A percentile compares a stretch with the other conserved stretches of the same genome.
Evolutionary conservation across 495 filamentous ascomycete genomes (phyloP).

Genomic region (Podospora tetraspora): DNA sequence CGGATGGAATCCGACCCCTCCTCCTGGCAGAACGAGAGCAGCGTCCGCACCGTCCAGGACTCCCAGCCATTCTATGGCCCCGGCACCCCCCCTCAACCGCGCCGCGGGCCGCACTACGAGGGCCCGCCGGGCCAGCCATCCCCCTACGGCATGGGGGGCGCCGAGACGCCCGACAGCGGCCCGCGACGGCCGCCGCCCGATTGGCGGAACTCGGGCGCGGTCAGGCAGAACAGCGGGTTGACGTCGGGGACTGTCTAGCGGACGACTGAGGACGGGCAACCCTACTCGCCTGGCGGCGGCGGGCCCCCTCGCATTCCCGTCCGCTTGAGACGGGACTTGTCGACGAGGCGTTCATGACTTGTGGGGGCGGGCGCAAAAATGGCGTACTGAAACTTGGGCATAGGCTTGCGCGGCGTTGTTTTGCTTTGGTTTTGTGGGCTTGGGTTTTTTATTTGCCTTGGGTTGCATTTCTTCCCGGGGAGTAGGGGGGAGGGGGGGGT

Average conservation of each 20-base stretch:
- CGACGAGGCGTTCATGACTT: background rate
- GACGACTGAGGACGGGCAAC: background rate
- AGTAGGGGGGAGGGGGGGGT: background rate
- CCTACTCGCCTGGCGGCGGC: background rate
- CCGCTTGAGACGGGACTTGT: background rate
- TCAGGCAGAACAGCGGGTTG: slow-evolving; percentile 35
- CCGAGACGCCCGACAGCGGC: slow-evolving; percentile 26
- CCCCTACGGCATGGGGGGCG: slow-evolving; percentile 18
- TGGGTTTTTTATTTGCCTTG: background rate
- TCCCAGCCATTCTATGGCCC: slow-evolving; percentile 35
- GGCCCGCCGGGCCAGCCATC: slow-evolving; percentile 15
- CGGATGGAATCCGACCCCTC: slow-evolving; percentile 73
- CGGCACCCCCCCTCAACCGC: slow-evolving; percentile 43
- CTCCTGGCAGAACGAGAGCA: slow-evolving; percentile 75
- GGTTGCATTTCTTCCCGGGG: background rate
- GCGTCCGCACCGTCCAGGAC: slow-evolving; percentile 71
- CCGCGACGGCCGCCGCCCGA: slow-evolving; percentile 34
- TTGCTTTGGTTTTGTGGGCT: background rate
- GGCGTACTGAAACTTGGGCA: slow-evolving; percentile 9
- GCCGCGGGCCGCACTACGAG: slow-evolving; percentile 36
- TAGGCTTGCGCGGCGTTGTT: slow-evolving; percentile 16
- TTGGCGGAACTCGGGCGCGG: slow-evolving; percentile 53
- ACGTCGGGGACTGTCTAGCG: slow-evolving; percentile 30
- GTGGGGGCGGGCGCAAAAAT: background rate
- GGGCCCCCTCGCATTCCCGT: background rate